Evolutionary conservation across 768 basidiomycete genomes (phyloP).

Genomic region (Suillus hirtellus): DNA sequence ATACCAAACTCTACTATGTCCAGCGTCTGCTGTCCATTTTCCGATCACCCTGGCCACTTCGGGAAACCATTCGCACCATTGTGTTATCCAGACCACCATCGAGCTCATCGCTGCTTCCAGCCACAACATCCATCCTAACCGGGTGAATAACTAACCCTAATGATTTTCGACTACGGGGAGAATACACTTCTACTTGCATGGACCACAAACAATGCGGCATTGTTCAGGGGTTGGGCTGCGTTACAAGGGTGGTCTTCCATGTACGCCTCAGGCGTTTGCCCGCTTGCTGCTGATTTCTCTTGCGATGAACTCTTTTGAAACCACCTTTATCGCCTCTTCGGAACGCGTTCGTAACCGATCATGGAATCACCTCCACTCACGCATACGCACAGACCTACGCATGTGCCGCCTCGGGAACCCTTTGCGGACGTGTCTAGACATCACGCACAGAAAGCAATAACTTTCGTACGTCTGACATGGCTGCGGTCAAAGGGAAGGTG

Average conservation of each 20-base stretch:
- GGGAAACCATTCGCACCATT: conserved; percentile 39
- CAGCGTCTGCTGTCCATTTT: conserved; percentile 14
- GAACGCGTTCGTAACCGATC: conserved; percentile 43
- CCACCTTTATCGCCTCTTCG: conserved; percentile 48
- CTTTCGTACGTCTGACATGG: conserved; percentile 26
- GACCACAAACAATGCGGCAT: conserved; percentile 22
- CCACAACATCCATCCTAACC: conserved; percentile 53
- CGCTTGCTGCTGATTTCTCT: conserved; percentile 26
- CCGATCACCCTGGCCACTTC: conserved; percentile 48
- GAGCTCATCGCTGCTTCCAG: conserved; percentile 38
- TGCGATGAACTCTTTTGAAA: conserved; percentile 41
- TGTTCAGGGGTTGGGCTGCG: conserved; percentile 19
- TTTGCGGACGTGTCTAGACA: conserved; percentile 21
- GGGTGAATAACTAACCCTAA: conserved; percentile 66
- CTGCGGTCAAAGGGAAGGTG: conserved; percentile 41
- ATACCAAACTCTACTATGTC: conserved; percentile 2
- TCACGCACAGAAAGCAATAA: conserved; percentile 27
- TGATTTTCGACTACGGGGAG: conserved; percentile 37
- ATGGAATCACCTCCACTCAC: conserved; percentile 17
- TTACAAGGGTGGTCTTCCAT: conserved; percentile 12
- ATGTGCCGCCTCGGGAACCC: conserved; percentile 57
- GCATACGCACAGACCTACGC: conserved; percentile 46
- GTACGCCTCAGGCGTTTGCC: conserved; percentile 19
- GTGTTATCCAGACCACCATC: conserved; percentile 30
- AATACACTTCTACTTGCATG: conserved; percentile 25